Evolutionary conservation across 257 asterid species (phyloP).

Genomic region (Ballota nigra): DNA sequence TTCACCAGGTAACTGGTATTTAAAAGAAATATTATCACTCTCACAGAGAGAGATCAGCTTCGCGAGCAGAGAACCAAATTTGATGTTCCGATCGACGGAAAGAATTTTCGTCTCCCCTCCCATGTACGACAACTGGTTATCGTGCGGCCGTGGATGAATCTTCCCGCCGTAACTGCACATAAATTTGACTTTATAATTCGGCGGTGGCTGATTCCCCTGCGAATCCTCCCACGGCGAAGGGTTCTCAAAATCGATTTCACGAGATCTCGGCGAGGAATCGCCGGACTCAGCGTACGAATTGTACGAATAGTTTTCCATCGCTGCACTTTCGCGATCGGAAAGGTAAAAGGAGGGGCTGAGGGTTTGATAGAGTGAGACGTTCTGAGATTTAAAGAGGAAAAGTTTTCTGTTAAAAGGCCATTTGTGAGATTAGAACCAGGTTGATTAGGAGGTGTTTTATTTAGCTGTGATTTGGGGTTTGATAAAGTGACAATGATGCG

Average conservation of each 20-base stretch:
- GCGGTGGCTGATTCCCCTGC: conserved; percentile 47
- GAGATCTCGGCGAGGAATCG: conserved; percentile 85
- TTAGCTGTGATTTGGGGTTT: conserved; percentile 11
- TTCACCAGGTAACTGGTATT: conserved; percentile 93
- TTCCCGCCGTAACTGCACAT: conserved; percentile 98
- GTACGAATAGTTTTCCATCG: conserved; percentile 81
- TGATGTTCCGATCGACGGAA: conserved; percentile 70
- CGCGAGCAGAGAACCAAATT: conserved; percentile 43
- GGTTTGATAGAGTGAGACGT: not conserved
- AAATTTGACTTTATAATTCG: conserved; percentile 63
- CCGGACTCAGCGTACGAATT: conserved; percentile 85
- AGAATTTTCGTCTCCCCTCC: conserved; percentile 96
- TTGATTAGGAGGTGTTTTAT: conserved; percentile 3
- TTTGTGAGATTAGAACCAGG: not conserved
- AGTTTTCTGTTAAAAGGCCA: not conserved
- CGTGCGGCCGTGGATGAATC: conserved; percentile 90
- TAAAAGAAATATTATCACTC: conserved; percentile 55
- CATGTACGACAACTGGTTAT: conserved; percentile 71
- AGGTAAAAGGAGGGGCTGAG: not conserved
- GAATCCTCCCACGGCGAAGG: conserved; percentile 80
- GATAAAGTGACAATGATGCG: not conserved
- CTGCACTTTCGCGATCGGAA: conserved; percentile 9
- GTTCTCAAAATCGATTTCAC: conserved; percentile 84
- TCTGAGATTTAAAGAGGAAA: not conserved
- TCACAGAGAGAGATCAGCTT: conserved; percentile 69